Conservation (phyloP, 2,329 filamentous ascomycete species). For the Xylaria arbuscula region DNA sequence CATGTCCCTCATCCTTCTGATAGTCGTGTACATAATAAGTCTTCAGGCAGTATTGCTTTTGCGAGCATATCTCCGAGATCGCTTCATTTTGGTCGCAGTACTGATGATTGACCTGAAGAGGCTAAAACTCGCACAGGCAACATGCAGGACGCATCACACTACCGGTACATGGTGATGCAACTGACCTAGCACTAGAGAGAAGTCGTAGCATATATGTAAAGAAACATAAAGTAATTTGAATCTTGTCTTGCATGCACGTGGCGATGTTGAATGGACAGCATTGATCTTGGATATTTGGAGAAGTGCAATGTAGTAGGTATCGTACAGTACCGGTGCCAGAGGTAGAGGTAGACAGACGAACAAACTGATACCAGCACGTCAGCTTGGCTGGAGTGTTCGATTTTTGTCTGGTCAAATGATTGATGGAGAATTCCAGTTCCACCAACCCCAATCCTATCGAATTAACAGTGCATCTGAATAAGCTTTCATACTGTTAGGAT, state of each 20-base stretch:
- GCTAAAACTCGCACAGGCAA: neutral
- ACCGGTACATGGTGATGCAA: neutral
- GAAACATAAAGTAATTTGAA: neutral
- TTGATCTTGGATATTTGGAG: neutral
- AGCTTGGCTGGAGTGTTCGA: neutral
- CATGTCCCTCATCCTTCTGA: neutral
- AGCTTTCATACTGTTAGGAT: neutral
- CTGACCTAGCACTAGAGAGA: neutral
- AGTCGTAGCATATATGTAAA: neutral
- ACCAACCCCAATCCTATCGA: conserved; percentile 1
- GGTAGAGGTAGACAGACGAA: neutral
- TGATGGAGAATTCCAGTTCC: conserved; percentile 33
- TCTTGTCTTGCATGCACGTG: conserved; percentile 6
- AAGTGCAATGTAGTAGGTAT: neutral
- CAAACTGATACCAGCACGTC: neutral
- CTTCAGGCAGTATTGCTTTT: neutral
- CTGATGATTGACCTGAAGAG: too few species aligned
- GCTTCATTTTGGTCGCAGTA: neutral
- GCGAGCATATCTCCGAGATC: neutral
- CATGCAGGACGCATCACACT: neutral
- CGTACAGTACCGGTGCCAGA: too few species aligned
- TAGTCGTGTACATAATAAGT: neutral
- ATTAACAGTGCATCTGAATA: neutral
- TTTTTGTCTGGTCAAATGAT: conserved; percentile 13
- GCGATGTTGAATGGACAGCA: neutral